These are phyloP conservation scores for Boletus vinaceobasis DNA, from an alignment of 768 basidiomycete species.

Conservation along the genomic window DNA sequence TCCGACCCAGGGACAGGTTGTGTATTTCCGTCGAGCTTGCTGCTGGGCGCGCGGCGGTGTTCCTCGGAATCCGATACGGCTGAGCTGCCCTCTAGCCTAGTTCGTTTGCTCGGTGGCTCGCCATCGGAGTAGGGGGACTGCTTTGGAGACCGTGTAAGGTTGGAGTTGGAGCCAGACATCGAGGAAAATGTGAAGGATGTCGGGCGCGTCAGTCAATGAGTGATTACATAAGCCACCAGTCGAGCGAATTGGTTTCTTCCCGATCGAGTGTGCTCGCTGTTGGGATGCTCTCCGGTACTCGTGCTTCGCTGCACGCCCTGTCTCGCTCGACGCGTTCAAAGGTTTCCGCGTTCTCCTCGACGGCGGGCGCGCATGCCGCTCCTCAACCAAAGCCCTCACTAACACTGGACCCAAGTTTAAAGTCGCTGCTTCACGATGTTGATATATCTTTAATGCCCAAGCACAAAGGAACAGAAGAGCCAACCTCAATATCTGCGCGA, in stretches of 20 bases:
- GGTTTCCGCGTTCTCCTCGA: slow-evolving; percentile 31
- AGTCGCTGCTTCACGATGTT: slow-evolving; percentile 59
- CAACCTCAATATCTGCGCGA: slow-evolving; percentile 30
- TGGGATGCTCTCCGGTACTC: slow-evolving; percentile 25
- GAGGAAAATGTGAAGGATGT: slow-evolving; percentile 1
- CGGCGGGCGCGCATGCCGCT: slow-evolving; percentile 22
- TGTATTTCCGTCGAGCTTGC: slow-evolving; percentile 31
- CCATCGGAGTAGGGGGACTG: slow-evolving; percentile 6
- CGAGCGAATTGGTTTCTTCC: neutral
- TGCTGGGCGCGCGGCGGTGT: slow-evolving; percentile 26
- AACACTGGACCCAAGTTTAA: slow-evolving; percentile 63
- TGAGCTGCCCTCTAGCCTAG: slow-evolving; percentile 19
- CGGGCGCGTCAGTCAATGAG: neutral
- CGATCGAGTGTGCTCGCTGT: neutral
- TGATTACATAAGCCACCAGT: slow-evolving; percentile 20
- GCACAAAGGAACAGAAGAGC: slow-evolving; percentile 28
- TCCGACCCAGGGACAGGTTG: slow-evolving; percentile 16
- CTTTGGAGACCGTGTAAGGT: slow-evolving; percentile 4
- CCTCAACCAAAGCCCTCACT: slow-evolving; percentile 56
- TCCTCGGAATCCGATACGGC: slow-evolving; percentile 14
- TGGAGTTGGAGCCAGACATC: slow-evolving; percentile 15
- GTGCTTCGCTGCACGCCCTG: slow-evolving; percentile 23
- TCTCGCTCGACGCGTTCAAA: slow-evolving; percentile 23
- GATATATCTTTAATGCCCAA: slow-evolving; percentile 56
- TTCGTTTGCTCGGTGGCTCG: slow-evolving; percentile 32